Evolutionary conservation across 768 basidiomycete species (phyloP), one percentile per base, ranked within the genome.

Genomic region (Boletus coccyginus): DNA sequence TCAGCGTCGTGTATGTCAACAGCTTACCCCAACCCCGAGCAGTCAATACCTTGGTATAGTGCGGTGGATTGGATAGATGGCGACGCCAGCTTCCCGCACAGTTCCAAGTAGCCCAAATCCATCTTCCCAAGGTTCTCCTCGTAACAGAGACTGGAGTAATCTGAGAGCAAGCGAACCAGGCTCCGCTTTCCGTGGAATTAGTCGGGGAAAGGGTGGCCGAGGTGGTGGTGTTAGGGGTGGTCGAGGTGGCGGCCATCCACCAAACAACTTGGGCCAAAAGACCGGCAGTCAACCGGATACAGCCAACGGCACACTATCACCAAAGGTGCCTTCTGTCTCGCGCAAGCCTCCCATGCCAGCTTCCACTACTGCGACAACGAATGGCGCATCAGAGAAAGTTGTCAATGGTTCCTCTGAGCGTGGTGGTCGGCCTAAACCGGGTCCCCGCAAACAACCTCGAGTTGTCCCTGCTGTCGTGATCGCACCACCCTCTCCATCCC

Each of bases 151-250:
- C 57, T 82, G 83, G 82, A 69, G 64, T 42, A 74, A 9, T 49
- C 29, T 53, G 42, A 68, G 73, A 47, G 63, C 71, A n/a, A 74
- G 73, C 47, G 83, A 83, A 45, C 73, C 77, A 48, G 79, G 77
- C 8, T 73, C 78, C 35, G 74, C 80, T 35, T 81, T 81, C 60
- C 77, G 72, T 62, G 79, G 79, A 44, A 65, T 76, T 32, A 69
- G 71, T 60, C 75, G 70, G 43, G 65, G 66, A 52, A 70, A 76
- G 58, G 70, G 74, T 50, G 66, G 75, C 27, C 72, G 77, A 52
- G 73, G 75, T 35, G 56, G 57, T 41, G 31, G 65, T 53, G 46
- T 47, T 33, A 67, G 56, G 53, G 62, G 66, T 4, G 56, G 65
- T 46, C 71, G 70, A 38, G 60, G 63, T 51, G 59, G 65, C 31